Base-by-base conservation (phyloP, 306 rosid genomes). In the Glycine soja region DNA sequence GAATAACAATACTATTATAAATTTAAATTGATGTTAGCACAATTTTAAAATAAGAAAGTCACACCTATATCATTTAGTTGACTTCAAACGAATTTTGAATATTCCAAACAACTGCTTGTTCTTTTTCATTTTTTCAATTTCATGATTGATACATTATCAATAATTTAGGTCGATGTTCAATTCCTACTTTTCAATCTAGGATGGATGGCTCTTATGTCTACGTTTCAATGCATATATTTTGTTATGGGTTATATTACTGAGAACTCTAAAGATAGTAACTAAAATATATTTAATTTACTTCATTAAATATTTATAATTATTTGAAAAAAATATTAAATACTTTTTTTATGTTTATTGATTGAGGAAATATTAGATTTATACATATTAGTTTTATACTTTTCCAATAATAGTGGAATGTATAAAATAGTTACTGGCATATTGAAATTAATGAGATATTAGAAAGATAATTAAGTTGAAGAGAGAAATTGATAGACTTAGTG, bases 31-130 rank as follows among this genome's bases (percentile, higher is more conserved):
- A 30, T 70, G 8, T 11, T 7, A 12, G 61, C 50, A 48, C 19
- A 30, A 10, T 24, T 47, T 48, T 51, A 47, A 34, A 72, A 36
- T 53, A n/a, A 10, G 53, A n/a, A 38, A 15, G 10, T 53, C 9
- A 4, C 42, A 46, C 50, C n/a, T 15, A 4, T 61, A 30, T 61
- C 46, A 32, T 48, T 63, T 50, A 45, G 64, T 77, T 77, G 83
- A 70, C 64, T 58, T 6, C 6, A 4, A 30, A 70, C n/a, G 32
- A 1, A 51, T 10, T 53, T 78, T 67, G 75, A 77, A 77, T 66
- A 40, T 36, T 65, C 45, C 82, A 18, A 65, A 15, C 48, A 62
- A 46, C 56, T 16, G 7, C 34, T 13, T 59, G 10, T 0, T 2
- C 11, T 47, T 46, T n/a, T 7, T 9, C 32, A 6, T 11, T 32